phyloP scores from a whole-genome alignment of 2,329 filamentous ascomycete species.

The Pyricularia sp. region DNA sequence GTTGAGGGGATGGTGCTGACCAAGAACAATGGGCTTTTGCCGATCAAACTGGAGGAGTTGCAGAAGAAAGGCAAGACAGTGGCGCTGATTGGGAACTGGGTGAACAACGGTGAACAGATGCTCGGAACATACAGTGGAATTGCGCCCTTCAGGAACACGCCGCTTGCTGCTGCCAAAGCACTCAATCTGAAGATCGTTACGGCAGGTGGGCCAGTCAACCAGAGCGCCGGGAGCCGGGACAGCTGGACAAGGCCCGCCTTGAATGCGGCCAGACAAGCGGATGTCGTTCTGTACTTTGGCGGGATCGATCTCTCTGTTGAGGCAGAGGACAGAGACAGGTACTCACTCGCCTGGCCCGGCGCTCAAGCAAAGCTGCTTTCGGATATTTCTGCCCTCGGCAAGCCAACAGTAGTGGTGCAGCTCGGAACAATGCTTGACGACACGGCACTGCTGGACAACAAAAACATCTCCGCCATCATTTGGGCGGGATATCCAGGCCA shows the following conservation, averaged over 20 bases:
- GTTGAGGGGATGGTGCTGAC: conserved; percentile 36
- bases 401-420: conserved; percentile 40
- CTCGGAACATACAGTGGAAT: conserved; percentile 50
- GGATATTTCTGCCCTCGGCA: conserved; percentile 29
- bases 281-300: conserved; percentile 45
- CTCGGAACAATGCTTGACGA: conserved; percentile 44
- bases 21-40: conserved; percentile 44
- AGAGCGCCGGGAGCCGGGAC: conserved; percentile 17
- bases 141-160: conserved; percentile 44
- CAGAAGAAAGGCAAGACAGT: conserved; percentile 25
- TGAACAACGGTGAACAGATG: conserved; percentile 45
- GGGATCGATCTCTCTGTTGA: conserved; percentile 44
- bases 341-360: conserved; percentile 39
- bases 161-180: conserved; percentile 40
- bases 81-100: conserved; percentile 49
- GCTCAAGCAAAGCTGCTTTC: conserved; percentile 41
- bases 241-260: conserved; percentile 23
- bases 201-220: conserved; percentile 4
- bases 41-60: conserved; percentile 31
- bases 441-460: conserved; percentile 34
- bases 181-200: not conserved
- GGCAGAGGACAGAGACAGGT: conserved; percentile 41
- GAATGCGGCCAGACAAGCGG: conserved; percentile 30
- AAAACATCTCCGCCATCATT: conserved; percentile 38
- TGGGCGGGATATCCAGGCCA: conserved; percentile 54